phyloP scores from a whole-genome alignment of 2,329 filamentous ascomycete genomes.

The Aspergillus fumigatus region DNA sequence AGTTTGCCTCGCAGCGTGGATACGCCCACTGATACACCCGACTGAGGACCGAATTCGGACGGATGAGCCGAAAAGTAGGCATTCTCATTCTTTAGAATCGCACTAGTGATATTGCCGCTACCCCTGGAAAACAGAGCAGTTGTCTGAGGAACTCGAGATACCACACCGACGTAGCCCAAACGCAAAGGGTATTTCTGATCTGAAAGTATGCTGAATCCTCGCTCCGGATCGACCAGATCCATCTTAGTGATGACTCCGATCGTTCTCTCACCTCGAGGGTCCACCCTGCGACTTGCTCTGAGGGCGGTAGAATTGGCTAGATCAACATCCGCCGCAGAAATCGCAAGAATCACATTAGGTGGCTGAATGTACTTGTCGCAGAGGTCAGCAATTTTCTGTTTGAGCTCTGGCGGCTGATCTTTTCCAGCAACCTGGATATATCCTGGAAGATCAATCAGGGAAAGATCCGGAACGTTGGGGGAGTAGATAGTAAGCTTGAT shows the following conservation, averaged over 20 bases:
- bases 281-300: constrained; percentile 82
- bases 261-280: constrained; percentile 89
- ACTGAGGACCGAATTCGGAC: constrained; percentile 68
- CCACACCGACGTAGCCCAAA: constrained; percentile 94
- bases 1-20: constrained; percentile 86
- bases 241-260: constrained; percentile 99
- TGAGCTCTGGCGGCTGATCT: constrained; percentile 84
- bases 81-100: constrained; percentile 84
- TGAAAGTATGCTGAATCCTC: constrained; percentile 72
- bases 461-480: constrained; percentile 89
- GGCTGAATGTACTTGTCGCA: constrained; percentile 98
- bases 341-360: constrained; percentile 93
- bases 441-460: constrained; percentile 90
- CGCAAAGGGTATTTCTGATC: constrained; percentile 92
- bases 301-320: constrained; percentile 92
- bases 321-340: constrained; percentile 96
- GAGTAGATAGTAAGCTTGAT: constrained; percentile 96
- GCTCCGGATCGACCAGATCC: constrained; percentile 83
- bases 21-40: constrained; percentile 74
- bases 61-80: constrained; percentile 82
- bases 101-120: constrained; percentile 69
- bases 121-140: constrained; percentile 77
- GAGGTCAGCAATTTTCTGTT: constrained; percentile 91
- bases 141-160: constrained; percentile 69
- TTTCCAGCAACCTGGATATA: constrained; percentile 95